Percentiles rank a stretch among this genome's conserved stretches.
Conservation (phyloP, 2,329 filamentous ascomycete genomes). For the Passalora sequoiae region DNA sequence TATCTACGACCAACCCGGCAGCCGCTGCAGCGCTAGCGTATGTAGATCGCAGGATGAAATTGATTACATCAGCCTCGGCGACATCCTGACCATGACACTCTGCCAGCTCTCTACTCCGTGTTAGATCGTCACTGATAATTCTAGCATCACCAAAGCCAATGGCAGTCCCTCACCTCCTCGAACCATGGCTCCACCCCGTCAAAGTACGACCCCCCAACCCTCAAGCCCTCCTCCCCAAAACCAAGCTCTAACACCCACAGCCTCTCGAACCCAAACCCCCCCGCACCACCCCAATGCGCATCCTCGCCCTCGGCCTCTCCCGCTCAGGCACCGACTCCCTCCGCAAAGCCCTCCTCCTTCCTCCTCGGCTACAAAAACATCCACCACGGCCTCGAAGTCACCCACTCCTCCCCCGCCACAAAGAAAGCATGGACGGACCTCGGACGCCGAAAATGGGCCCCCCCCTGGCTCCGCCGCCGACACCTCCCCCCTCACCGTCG, state of each 20-base stretch:
- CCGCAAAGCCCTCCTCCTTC: slow-evolving; percentile 17
- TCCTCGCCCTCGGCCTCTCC: slow-evolving; percentile 22
- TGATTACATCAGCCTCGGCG: too few species aligned
- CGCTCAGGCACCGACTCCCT: slow-evolving; percentile 26
- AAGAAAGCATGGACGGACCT: not conserved
- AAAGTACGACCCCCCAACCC: too few species aligned
- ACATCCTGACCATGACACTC: too few species aligned
- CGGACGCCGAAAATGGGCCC: not conserved
- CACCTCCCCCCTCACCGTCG: not conserved
- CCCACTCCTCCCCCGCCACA: not conserved
- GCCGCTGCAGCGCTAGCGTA: too few species aligned
- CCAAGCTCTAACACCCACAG: not conserved
- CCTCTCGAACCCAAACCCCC: not conserved
- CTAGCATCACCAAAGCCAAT: too few species aligned
- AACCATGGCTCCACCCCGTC: not conserved
- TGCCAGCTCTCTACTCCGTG: not conserved
- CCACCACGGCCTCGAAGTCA: slow-evolving; percentile 21
- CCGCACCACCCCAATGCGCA: slow-evolving; percentile 15
- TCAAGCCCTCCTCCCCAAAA: not conserved
- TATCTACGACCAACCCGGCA: too few species aligned
- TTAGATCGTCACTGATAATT: too few species aligned
- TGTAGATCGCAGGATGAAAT: too few species aligned
- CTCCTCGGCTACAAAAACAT: slow-evolving; percentile 20
- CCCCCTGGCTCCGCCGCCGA: not conserved
- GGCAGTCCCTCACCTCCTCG: not conserved